Conservation (phyloP, 306 rosid genomes). For the Ammopiptanthus mongolicus region DNA sequence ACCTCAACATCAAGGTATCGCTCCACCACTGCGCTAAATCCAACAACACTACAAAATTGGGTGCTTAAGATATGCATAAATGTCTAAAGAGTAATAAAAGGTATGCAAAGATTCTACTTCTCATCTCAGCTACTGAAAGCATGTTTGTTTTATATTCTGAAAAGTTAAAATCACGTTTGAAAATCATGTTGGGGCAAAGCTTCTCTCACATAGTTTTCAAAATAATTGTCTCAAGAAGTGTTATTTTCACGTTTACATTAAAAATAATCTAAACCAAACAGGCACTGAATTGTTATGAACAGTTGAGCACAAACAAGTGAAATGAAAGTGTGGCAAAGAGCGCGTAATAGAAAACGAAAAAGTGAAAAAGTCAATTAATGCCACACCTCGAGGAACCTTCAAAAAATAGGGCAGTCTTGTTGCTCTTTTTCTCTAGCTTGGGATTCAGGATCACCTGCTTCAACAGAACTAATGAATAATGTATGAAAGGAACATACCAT, state of each 20-base stretch:
- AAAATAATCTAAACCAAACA: no score
- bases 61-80: neutral
- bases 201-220: no score
- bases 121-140: neutral
- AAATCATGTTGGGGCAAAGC: no score
- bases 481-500: conserved; percentile 22
- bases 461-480: conserved; percentile 47
- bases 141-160: no score
- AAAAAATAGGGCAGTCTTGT: conserved; percentile 72
- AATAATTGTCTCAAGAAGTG: no score
- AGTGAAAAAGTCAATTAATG: neutral
- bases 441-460: conserved; percentile 80
- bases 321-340: neutral
- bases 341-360: neutral
- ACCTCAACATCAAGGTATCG: conserved; percentile 81
- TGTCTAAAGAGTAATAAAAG: neutral
- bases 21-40: conserved; percentile 81
- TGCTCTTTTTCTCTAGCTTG: conserved; percentile 67
- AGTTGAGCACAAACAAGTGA: neutral
- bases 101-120: neutral
- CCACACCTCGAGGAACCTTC: conserved; percentile 89
- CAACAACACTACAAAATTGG: conserved; percentile 61
- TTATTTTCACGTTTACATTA: no score
- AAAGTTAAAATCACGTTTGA: no score
- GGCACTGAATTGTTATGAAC: neutral